phyloP scores from a whole-genome alignment of 2,329 filamentous ascomycete genomes.

The Aspergillus quadrilineatus region DNA sequence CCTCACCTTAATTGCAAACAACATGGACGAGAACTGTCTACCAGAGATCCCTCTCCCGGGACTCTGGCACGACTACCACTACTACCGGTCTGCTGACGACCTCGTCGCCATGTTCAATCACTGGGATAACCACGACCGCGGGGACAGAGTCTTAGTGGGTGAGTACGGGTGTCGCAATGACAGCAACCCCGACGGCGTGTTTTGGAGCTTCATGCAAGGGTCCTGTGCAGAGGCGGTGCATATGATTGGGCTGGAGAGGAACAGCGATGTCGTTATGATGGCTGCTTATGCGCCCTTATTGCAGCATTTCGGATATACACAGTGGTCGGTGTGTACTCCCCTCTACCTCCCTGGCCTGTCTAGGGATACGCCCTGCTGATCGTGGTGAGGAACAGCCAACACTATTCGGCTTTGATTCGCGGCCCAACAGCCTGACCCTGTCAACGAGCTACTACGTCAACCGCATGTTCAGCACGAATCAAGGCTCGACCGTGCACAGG shows the following conservation, averaged over 20 bases:
- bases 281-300: conserved; percentile 38
- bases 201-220: conserved; percentile 41
- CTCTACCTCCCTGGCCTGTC: too few relatives aligned
- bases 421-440: conserved; percentile 28
- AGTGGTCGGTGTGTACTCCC: conserved; percentile 34
- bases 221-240: conserved; percentile 64
- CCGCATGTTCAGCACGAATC: conserved; percentile 36
- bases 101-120: conserved; percentile 53
- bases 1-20: conserved; percentile 56
- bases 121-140: conserved; percentile 54
- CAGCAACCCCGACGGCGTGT: conserved; percentile 16
- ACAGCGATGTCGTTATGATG: conserved; percentile 39
- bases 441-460: conserved; percentile 39
- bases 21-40: conserved; percentile 29
- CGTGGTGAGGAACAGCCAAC: conserved; percentile 27
- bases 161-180: conserved; percentile 33
- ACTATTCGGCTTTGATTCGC: conserved; percentile 32
- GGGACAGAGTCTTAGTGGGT: conserved; percentile 32
- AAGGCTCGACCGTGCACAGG: conserved; percentile 31
- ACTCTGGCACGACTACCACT: conserved; percentile 51
- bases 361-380: background rate
- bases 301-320: conserved; percentile 34
- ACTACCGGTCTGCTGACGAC: conserved; percentile 52
- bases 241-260: conserved; percentile 54
- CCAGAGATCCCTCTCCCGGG: conserved; percentile 33